phyloP scores from a whole-genome alignment of 2,329 filamentous ascomycete species.

The Seiridium cupressi region DNA sequence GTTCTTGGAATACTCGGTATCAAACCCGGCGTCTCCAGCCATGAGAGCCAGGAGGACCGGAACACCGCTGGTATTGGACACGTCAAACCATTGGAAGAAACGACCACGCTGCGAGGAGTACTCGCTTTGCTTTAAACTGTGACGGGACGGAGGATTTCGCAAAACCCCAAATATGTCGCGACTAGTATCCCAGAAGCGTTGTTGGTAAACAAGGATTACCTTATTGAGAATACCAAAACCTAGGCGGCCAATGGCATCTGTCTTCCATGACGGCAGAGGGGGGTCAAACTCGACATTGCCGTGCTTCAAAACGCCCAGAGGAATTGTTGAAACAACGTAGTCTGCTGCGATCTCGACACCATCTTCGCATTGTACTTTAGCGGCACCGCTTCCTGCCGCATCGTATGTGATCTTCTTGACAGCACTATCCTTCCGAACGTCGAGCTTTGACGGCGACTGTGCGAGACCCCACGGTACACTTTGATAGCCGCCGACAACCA shows the following conservation, averaged over 20 bases:
- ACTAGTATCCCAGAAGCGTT: constrained; percentile 85
- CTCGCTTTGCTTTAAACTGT: constrained; percentile 75
- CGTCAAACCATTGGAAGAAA: constrained; percentile 98
- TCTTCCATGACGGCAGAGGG: constrained; percentile 83
- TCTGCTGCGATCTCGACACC: constrained; percentile 80
- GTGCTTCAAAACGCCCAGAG: constrained; percentile 89
- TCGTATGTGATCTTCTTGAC: constrained; percentile 73
- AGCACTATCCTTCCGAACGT: constrained; percentile 70
- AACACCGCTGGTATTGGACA: constrained; percentile 82
- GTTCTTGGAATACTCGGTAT: constrained; percentile 77
- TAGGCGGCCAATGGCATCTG: constrained; percentile 74
- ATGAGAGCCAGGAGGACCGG: constrained; percentile 89
- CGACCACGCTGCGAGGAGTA: constrained; percentile 80
- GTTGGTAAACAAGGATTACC: constrained; percentile 84
- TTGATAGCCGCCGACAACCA: constrained; percentile 92
- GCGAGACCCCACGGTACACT: constrained; percentile 86
- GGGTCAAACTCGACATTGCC: constrained; percentile 82
- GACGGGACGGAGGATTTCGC: constrained; percentile 65
- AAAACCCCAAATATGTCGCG: constrained; percentile 94
- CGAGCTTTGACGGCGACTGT: constrained; percentile 71
- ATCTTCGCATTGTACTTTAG: constrained; percentile 72
- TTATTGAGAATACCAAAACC: constrained; percentile 96
- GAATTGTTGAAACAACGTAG: constrained; percentile 84
- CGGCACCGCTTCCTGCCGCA: constrained; percentile 44
- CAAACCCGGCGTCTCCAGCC: constrained; percentile 90